Evolutionary conservation across 805 yeast genomes (phyloP).

Genomic region (Lipomyces sp.): DNA sequence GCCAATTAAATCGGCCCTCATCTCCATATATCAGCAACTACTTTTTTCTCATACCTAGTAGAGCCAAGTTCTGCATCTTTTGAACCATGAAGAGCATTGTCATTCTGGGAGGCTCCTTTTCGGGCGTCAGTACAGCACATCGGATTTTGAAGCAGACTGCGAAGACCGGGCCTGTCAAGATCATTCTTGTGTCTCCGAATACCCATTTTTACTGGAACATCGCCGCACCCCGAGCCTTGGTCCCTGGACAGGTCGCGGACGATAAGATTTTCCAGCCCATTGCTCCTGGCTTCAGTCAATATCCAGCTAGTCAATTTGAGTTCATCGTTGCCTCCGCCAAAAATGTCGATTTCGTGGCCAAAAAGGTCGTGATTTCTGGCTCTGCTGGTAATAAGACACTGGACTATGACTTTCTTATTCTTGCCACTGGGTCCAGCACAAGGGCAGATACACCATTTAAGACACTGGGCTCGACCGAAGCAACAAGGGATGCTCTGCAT

Average conservation of each 20-base stretch:
- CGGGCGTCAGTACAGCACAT: not conserved
- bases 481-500: not conserved
- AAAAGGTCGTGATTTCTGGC: not conserved
- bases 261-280: not conserved
- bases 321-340: not conserved
- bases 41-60: no score
- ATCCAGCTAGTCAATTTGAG: constrained; percentile 1
- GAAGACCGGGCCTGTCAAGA: not conserved
- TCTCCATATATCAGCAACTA: no score
- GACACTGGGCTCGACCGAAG: not conserved
- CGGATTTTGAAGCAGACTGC: not conserved
- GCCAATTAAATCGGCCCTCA: no score
- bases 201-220: not conserved
- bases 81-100: no score
- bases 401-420: not conserved
- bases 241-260: not conserved
- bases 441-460: not conserved
- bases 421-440: not conserved
- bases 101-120: not conserved
- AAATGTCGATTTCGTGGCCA: not conserved
- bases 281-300: not conserved
- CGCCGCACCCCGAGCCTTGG: not conserved
- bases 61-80: no score
- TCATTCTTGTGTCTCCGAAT: not conserved
- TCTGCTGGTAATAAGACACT: not conserved